These are phyloP conservation scores for Erodium texanum DNA, from an alignment of 441 rosid species.

Conservation along the genomic window DNA sequence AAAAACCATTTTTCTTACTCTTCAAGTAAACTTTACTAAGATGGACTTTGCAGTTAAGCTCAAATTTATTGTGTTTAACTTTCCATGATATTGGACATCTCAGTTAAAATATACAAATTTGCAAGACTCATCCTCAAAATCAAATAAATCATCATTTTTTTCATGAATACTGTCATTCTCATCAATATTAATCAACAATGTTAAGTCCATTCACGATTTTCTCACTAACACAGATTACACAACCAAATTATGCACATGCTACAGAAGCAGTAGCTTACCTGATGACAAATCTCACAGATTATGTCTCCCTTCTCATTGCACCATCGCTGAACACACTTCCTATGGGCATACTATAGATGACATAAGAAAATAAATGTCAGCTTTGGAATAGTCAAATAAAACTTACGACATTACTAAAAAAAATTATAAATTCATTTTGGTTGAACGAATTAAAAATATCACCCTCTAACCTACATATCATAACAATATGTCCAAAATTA, in stretches of 20 bases:
- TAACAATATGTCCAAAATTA: background rate
- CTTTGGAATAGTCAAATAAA: background rate
- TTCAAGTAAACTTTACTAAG: background rate
- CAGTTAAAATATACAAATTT: background rate
- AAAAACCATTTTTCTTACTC: background rate
- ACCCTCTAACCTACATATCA: background rate
- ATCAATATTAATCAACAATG: background rate
- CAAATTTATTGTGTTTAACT: no score
- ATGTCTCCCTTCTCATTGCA: conserved; percentile 88
- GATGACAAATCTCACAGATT: conserved; percentile 87
- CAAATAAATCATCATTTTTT: background rate
- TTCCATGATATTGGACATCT: no score
- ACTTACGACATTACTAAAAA: background rate
- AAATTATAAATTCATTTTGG: background rate
- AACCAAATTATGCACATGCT: background rate
- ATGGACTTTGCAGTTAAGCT: background rate
- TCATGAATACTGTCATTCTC: background rate
- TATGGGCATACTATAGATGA: conserved; percentile 52
- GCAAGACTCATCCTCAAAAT: background rate
- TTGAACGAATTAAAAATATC: background rate
- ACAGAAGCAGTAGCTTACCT: conserved; percentile 31
- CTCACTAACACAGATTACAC: background rate
- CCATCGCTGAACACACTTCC: conserved; percentile 96
- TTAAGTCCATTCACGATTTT: background rate
- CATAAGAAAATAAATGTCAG: background rate